Conservation (phyloP, 2,329 filamentous ascomycete species). For the Colletotrichum camelliae region DNA sequence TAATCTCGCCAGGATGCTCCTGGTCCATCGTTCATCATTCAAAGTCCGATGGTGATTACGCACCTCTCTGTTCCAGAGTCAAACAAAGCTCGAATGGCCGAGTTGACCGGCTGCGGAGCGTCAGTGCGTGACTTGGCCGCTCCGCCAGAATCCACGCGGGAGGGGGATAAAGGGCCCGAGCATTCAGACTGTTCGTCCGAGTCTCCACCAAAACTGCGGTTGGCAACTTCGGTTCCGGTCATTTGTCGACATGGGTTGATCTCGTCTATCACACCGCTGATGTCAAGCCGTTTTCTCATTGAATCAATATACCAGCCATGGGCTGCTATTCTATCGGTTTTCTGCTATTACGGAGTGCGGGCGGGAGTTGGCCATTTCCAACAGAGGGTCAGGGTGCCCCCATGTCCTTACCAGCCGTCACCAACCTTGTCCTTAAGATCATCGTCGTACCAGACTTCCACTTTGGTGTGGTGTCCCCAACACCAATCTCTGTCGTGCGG, state of each 20-base stretch:
- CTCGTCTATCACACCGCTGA: slow-evolving; percentile 3
- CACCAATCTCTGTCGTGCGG: background rate
- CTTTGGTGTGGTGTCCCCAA: background rate
- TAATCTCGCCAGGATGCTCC: background rate
- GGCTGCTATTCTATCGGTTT: background rate
- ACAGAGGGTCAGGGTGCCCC: background rate
- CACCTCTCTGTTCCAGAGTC: background rate
- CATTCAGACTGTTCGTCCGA: background rate
- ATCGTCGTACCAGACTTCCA: slow-evolving; percentile 1
- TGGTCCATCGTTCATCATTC: background rate
- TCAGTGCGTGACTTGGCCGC: slow-evolving; percentile 5
- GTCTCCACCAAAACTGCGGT: background rate
- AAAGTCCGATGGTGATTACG: background rate
- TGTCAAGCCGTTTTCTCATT: background rate
- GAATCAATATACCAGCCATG: background rate
- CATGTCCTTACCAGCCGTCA: background rate
- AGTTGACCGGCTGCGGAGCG: background rate
- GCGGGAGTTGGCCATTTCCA: background rate
- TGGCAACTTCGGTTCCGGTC: slow-evolving; percentile 19
- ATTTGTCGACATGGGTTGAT: background rate
- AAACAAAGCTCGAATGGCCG: background rate
- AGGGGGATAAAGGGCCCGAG: background rate
- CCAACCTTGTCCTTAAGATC: slow-evolving; percentile 11
- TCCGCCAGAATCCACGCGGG: background rate
- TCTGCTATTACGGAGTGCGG: background rate